Evolutionary conservation across 176 grass and related monocot genomes (phyloP).

Genomic region (Carex littledalei): DNA sequence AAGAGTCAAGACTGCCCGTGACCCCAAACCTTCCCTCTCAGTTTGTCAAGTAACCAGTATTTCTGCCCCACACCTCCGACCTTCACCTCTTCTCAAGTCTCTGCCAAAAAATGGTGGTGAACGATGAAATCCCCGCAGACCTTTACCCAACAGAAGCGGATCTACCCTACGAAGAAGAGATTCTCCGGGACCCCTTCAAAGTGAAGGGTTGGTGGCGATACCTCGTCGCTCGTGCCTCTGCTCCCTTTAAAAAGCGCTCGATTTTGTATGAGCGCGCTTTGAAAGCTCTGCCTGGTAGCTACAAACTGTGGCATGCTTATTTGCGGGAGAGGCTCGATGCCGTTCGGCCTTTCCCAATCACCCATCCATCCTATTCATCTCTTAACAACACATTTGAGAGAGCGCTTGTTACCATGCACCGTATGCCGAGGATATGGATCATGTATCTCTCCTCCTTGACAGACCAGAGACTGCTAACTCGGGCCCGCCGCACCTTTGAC

Average conservation of each 20-base stretch:
- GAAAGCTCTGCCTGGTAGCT: conserved; percentile 51
- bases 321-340: conserved; percentile 46
- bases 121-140: not conserved
- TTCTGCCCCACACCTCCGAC: too few relatives aligned
- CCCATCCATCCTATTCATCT: conserved; percentile 21
- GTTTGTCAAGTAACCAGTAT: too few relatives aligned
- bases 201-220: conserved; percentile 54
- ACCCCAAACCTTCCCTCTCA: too few relatives aligned
- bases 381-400: conserved; percentile 54
- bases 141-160: conserved; percentile 27
- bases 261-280: conserved; percentile 60
- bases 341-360: conserved; percentile 27
- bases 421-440: conserved; percentile 72
- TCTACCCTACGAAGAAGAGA: conserved; percentile 53
- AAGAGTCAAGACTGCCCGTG: too few relatives aligned
- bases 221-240: conserved; percentile 26
- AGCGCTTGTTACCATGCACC: conserved; percentile 53
- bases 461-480: conserved; percentile 49
- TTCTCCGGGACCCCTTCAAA: conserved; percentile 50
- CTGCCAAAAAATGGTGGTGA: not conserved
- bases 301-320: conserved; percentile 86
- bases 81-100: too few relatives aligned
- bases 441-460: conserved; percentile 45
- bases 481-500: conserved; percentile 40
- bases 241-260: conserved; percentile 34